These are phyloP conservation scores for Podila horticola DNA, from an alignment of 192 early-diverging fungal genomes.

Conservation along the genomic window DNA sequence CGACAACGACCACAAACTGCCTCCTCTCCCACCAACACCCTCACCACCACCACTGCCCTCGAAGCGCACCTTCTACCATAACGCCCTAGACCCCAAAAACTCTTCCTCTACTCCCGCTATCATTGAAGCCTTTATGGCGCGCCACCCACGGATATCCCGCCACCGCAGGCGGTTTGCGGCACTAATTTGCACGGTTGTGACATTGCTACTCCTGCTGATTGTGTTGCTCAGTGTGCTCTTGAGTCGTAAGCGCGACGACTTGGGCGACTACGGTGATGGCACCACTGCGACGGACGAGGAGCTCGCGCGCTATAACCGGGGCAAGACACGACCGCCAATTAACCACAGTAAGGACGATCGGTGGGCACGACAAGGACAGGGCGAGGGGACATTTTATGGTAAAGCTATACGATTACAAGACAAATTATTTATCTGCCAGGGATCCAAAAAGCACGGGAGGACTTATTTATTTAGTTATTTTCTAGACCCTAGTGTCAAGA, in stretches of 20 bases:
- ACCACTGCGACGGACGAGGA: constrained; percentile 13
- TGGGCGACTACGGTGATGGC: constrained; percentile 7
- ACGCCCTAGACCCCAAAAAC: background rate
- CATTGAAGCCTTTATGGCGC: constrained; percentile 23
- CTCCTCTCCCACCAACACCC: constrained; percentile 8
- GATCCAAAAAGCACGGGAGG: background rate
- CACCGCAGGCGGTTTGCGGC: constrained; percentile 40
- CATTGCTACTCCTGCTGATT: constrained; percentile 10
- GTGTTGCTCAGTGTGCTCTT: constrained; percentile 17
- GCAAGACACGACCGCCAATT: constrained; percentile 20
- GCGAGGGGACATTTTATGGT: constrained; percentile 65
- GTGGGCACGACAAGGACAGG: constrained; percentile 40
- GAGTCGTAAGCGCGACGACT: constrained; percentile 4
- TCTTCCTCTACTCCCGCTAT: constrained; percentile 5
- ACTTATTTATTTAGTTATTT: constrained; percentile 28
- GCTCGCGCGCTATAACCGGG: constrained; percentile 18
- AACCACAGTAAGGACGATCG: constrained; percentile 27
- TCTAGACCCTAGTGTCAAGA: constrained; percentile 25
- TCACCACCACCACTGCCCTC: constrained; percentile 20
- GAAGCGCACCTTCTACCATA: constrained; percentile 27
- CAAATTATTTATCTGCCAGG: too few species aligned
- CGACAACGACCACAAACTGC: background rate
- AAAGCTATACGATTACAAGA: background rate
- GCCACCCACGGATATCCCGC: constrained; percentile 22
- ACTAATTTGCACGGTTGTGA: constrained; percentile 2